Base-by-base conservation (phyloP, 2,329 filamentous ascomycete genomes). In the Ascochyta clinopodiicola region DNA sequence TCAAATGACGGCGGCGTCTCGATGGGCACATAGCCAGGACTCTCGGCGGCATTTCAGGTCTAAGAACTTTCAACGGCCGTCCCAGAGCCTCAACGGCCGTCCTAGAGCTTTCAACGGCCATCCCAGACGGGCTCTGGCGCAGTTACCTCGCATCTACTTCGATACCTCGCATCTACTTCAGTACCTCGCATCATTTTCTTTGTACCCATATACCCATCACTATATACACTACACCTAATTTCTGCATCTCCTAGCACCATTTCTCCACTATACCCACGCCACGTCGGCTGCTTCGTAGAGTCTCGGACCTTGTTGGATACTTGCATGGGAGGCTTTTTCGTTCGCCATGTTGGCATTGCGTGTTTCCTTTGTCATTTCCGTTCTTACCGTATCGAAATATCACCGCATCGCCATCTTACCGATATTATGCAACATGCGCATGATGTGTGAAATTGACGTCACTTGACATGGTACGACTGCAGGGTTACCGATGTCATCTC, bases 1-100 rank as follows among this genome's bases (percentile, higher is more conserved):
- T 63, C 66, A 1, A 68, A 66, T 31, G 64, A 63, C 25, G 65
- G 67, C 35, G 49, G 54, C 4, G 59, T 67, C 22, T 46, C 52
- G 6, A 66, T 66, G 63, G 63, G 63, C 39, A 40, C 55, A 19
- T 53, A 39, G 36, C 32, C 39, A 17, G 17, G 17, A 17, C 17
- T 17, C 17, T 17, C 17, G 17, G 17, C 17, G 17, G 17, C 17
- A 17, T 17, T 17, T 17, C 17, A 17, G 17, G 17, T 17, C 17
- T 17, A 17, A 17, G 17, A 17, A 17, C 17, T 17, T 17, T 17
- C 17, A 17, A 17, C 17, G 17, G 17, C 17, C 17, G 17, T 17
- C 17, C 17, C 17, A 17, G 17, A 17, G 17, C 17, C 17, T 17
- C 17, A 17, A 17, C 17, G 17, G 17, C 17, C 17, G 17, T 17